Evolutionary conservation across 345 rosid species (phyloP).

Genomic region (Moringa oleifera): DNA sequence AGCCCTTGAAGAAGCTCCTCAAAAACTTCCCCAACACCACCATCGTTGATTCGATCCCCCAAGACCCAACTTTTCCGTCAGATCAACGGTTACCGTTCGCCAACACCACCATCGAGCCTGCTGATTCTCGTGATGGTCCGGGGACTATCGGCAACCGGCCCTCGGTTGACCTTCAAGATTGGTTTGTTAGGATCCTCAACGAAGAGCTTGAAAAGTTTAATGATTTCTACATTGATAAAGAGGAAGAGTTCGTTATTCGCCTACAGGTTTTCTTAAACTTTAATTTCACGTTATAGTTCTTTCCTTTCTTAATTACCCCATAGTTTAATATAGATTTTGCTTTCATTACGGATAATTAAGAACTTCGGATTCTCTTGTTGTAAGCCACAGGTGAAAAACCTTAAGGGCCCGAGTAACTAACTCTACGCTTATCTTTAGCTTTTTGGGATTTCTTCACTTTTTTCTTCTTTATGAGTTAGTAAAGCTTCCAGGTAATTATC

Average conservation of each 20-base stretch:
- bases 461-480: too few species aligned
- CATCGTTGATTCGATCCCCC: conserved; percentile 2
- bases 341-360: too few species aligned
- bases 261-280: conserved; percentile 45
- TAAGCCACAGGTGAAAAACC: too few species aligned
- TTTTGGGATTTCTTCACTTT: too few species aligned
- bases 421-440: too few species aligned
- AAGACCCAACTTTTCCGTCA: conserved; percentile 1
- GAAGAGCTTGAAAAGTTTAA: conserved; percentile 92
- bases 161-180: conserved; percentile 39
- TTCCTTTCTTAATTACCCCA: neutral
- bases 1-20: conserved; percentile 83
- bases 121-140: conserved; percentile 10
- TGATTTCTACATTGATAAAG: conserved; percentile 85
- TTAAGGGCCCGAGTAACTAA: too few species aligned
- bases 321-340: neutral
- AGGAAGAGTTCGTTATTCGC: conserved; percentile 83
- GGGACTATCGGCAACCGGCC: conserved; percentile 13
- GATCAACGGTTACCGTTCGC: conserved; percentile 14
- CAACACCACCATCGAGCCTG: conserved; percentile 17
- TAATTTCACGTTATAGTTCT: neutral
- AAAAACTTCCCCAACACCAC: conserved; percentile 44
- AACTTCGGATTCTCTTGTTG: too few species aligned
- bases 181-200: conserved; percentile 72
- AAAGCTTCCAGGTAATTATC: too few species aligned